Evolutionary conservation across 495 filamentous ascomycete genomes (phyloP).

Genomic region (Neurospora terricola): DNA sequence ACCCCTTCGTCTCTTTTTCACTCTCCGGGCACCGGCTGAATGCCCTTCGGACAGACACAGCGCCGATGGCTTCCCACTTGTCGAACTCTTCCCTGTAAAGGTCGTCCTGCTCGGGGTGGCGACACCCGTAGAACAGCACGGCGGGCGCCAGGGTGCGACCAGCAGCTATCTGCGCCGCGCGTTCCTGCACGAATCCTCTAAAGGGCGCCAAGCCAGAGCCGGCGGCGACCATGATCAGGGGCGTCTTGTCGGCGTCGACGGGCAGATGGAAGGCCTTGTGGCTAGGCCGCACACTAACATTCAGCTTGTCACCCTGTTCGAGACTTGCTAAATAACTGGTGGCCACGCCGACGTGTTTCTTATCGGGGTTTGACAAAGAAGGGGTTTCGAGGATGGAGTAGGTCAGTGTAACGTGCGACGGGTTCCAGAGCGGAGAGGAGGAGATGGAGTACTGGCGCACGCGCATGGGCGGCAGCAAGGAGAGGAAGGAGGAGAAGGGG

Average conservation of each 20-base stretch:
- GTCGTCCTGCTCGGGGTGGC: constrained; percentile 45
- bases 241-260: constrained; percentile 44
- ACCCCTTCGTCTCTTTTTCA: constrained; percentile 26
- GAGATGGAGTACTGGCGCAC: constrained; percentile 73
- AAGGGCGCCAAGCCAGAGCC: constrained; percentile 56
- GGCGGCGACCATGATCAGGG: constrained; percentile 54
- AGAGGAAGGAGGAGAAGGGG: constrained; percentile 52
- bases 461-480: constrained; percentile 64
- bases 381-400: constrained; percentile 53
- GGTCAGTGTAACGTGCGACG: constrained; percentile 51
- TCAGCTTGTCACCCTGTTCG: no score
- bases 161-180: constrained; percentile 43
- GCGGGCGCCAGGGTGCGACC: constrained; percentile 47
- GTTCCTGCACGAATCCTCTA: constrained; percentile 61
- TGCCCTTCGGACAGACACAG: constrained; percentile 46
- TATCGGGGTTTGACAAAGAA: constrained; percentile 37
- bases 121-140: constrained; percentile 56
- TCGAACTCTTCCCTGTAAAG: constrained; percentile 52
- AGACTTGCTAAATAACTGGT: constrained; percentile 52
- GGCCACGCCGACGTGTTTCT: constrained; percentile 45
- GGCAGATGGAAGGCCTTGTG: constrained; percentile 61
- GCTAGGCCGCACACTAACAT: constrained; percentile 48
- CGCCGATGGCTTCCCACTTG: constrained; percentile 47
- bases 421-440: constrained; percentile 54
- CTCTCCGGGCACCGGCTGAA: constrained; percentile 32